Conservation (phyloP, 768 basidiomycete species). For the Mycena venus region DNA sequence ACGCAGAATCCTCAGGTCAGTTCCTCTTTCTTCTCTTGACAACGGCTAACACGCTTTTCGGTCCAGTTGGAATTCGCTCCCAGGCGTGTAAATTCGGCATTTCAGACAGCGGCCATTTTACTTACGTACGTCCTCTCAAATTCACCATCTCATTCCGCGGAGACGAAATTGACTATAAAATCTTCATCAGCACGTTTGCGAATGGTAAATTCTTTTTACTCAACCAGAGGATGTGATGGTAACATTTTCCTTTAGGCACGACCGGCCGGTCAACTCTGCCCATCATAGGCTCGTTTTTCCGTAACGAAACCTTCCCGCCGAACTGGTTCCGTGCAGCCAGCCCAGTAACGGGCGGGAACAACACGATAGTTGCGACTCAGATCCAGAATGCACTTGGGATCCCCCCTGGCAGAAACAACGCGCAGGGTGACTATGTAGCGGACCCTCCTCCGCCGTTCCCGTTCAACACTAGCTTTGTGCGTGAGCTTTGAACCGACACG, state of each 20-base stretch:
- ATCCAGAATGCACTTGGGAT: not conserved
- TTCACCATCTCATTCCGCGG: too few species aligned
- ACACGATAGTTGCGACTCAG: not conserved
- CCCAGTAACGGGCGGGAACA: conserved; percentile 16
- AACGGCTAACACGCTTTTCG: not conserved
- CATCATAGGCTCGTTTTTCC: conserved; percentile 25
- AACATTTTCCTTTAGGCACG: conserved; percentile 12
- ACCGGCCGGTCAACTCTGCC: conserved; percentile 24
- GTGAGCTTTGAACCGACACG: not conserved
- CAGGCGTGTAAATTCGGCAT: conserved; percentile 15
- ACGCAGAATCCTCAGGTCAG: conserved; percentile 13
- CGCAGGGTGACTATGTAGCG: conserved; percentile 24
- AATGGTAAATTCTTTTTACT: conserved; percentile 6
- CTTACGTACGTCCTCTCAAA: not conserved
- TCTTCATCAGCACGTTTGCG: conserved; percentile 21
- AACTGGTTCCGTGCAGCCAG: conserved; percentile 30
- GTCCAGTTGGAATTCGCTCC: conserved; percentile 26
- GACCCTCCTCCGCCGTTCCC: conserved; percentile 28
- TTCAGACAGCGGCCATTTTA: not conserved
- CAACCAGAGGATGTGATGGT: not conserved
- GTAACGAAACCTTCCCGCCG: conserved; percentile 27
- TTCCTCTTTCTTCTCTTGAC: too few species aligned
- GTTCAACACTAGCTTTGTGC: conserved; percentile 30
- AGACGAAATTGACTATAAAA: not conserved
- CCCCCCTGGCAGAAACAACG: conserved; percentile 27